phyloP scores from a whole-genome alignment of 371 early-diverging fungal genomes.

The Mortierella sp. region DNA sequence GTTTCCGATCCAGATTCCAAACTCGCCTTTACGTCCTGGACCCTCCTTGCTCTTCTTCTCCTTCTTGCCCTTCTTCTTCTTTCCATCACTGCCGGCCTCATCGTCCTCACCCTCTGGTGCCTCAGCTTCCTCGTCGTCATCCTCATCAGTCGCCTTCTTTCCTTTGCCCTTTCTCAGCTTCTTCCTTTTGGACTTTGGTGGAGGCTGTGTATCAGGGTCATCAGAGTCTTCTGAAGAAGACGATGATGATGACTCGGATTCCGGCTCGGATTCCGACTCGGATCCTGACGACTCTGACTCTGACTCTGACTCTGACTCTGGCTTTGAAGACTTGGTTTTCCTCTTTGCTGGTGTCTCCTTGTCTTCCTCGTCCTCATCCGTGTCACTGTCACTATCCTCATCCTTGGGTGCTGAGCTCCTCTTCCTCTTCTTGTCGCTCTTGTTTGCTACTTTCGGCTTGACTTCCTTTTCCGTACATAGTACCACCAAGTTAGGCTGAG shows the following conservation, averaged over 20 bases:
- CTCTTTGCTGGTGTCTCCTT: slow-evolving; percentile 46
- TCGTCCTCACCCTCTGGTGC: slow-evolving; percentile 44
- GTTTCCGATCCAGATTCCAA: slow-evolving; percentile 84
- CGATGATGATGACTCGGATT: slow-evolving; percentile 13
- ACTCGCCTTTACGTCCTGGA: slow-evolving; percentile 57
- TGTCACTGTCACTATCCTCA: slow-evolving; percentile 57
- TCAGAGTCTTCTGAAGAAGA: slow-evolving; percentile 39
- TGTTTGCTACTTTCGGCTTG: slow-evolving; percentile 15
- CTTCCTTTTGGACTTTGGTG: slow-evolving; percentile 54
- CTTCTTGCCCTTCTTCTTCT: slow-evolving; percentile 47
- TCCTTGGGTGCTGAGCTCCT: slow-evolving; percentile 58
- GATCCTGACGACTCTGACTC: no score
- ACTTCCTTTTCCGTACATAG: slow-evolving; percentile 13
- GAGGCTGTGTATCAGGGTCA: slow-evolving; percentile 48
- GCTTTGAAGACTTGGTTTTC: slow-evolving; percentile 49
- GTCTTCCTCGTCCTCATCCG: slow-evolving; percentile 57
- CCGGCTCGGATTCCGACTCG: no score
- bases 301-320: slow-evolving; percentile 4
- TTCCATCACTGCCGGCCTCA: slow-evolving; percentile 29
- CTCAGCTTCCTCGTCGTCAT: slow-evolving; percentile 29
- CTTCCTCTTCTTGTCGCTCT: slow-evolving; percentile 38
- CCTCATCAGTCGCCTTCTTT: slow-evolving; percentile 26
- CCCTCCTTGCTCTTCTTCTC: slow-evolving; percentile 52
- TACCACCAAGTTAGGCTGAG: neutral
- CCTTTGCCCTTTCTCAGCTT: slow-evolving; percentile 38